Evolutionary conservation across 2,329 filamentous ascomycete species (phyloP).

Genomic region (Apiospora rasikravindrae): DNA sequence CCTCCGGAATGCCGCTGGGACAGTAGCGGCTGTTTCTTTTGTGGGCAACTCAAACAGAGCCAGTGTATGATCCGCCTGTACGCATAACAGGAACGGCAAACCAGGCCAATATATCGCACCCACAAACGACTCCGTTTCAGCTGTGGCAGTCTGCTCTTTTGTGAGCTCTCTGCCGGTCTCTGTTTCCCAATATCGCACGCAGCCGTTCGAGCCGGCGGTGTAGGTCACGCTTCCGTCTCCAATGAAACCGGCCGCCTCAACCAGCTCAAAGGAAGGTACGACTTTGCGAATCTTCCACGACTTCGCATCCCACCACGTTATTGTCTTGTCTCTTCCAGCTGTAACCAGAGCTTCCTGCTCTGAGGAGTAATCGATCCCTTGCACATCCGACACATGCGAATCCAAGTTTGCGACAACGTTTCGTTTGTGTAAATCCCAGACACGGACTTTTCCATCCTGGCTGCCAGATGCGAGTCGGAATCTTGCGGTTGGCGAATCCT

Average conservation of each 20-base stretch:
- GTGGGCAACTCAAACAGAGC: constrained; percentile 67
- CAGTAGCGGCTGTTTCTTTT: constrained; percentile 42
- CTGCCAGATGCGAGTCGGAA: constrained; percentile 89
- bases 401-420: constrained; percentile 79
- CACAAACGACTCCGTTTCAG: constrained; percentile 71
- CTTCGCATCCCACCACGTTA: constrained; percentile 86
- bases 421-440: constrained; percentile 91
- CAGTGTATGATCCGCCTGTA: constrained; percentile 90
- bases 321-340: constrained; percentile 88
- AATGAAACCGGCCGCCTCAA: constrained; percentile 85
- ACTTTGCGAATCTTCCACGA: constrained; percentile 85
- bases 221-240: constrained; percentile 74
- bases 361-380: constrained; percentile 80
- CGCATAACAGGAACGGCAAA: constrained; percentile 74
- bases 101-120: constrained; percentile 70
- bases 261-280: constrained; percentile 81
- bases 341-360: constrained; percentile 79
- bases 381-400: constrained; percentile 94
- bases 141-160: constrained; percentile 66
- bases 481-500: constrained; percentile 48
- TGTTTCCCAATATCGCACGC: constrained; percentile 82
- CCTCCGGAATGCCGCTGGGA: constrained; percentile 66
- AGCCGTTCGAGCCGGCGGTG: constrained; percentile 84
- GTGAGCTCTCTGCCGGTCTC: constrained; percentile 81
- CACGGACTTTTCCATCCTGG: constrained; percentile 88